These are phyloP conservation scores for Pontederia paniculata DNA, from an alignment of 176 grass and related monocot species.

Conservation along the genomic window DNA sequence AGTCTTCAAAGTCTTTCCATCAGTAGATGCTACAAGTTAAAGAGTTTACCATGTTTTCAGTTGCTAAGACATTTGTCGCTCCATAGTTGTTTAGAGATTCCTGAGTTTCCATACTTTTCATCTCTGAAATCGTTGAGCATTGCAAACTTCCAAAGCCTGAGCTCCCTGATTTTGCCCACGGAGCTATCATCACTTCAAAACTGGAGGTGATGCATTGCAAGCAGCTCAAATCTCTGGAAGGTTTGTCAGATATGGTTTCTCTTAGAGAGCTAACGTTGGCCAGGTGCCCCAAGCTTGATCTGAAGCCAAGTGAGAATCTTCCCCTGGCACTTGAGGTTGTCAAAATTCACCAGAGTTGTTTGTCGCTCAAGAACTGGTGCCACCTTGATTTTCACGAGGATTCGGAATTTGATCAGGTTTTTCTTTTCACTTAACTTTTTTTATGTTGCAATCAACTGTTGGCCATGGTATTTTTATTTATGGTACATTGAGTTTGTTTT, in stretches of 20 bases:
- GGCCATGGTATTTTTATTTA: no score
- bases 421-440: no score
- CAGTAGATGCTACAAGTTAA: constrained; percentile 11
- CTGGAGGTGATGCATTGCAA: constrained; percentile 29
- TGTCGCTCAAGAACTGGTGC: no score
- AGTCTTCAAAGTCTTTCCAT: constrained; percentile 16
- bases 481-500: no score
- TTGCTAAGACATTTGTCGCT: constrained; percentile 19
- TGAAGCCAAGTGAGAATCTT: no score
- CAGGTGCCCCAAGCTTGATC: constrained; percentile 17
- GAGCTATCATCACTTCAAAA: constrained; percentile 8
- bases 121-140: constrained; percentile 16
- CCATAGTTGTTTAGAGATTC: constrained; percentile 16
- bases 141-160: constrained; percentile 21
- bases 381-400: no score
- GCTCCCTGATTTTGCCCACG: constrained; percentile 7
- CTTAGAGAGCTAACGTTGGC: constrained; percentile 20
- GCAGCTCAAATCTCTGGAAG: constrained; percentile 19
- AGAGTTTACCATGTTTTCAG: constrained; percentile 18
- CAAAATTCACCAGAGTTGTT: no score
- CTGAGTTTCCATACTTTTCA: constrained; percentile 9
- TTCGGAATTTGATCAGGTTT: no score
- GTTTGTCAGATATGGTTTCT: constrained; percentile 4
- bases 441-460: no score
- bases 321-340: no score